Base-by-base conservation (phyloP, 2,329 filamentous ascomycete species). In the Fusarium sp. region DNA sequence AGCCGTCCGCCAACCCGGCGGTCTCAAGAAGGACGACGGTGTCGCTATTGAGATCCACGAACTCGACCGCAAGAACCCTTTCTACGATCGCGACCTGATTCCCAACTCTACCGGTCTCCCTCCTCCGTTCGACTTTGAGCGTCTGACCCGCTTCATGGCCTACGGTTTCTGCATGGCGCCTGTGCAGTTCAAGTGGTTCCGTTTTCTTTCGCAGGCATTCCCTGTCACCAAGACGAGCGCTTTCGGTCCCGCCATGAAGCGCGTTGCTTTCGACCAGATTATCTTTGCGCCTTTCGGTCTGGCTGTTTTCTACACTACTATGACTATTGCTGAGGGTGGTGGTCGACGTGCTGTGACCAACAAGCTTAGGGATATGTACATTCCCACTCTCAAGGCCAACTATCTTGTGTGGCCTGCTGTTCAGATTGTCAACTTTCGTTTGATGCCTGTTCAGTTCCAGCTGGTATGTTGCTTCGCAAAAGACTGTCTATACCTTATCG, bases 161-260 rank as follows among this genome's bases (percentile, higher is more conserved):
- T 99, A 98, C 80, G 94, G 94, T 78, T 98, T 98, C 83, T 88
- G 92, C 78, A 98, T 98, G 94, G 94, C 96, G 7, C 96, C 96
- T 0, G 76, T 98, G 32, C 95, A 98, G 80, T 97, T 97, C 83
- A 91, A 93, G 79, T 99, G 96, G 96, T 98, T 98, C 82, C 88
- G 89, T 54, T 95, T 97, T 80, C 84, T 99, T 70, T 92, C 90
- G 34, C 87, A 85, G 71, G 86, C 90, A 12, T 99, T 99, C 77
- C 96, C 96, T 8, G 90, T 98, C 53, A 92, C 91, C 54, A 94
- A 95, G 84, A 87, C 85, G 14, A 88, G 88, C 74, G 91, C 91
- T 4, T 91, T 94, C 52, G 83, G 86, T 4, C 94, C 94, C 32
- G 94, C 94, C 5, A 81, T 98, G 81, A 97, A 98, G 87, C 88